Conservation (phyloP, 202 grass and related monocot species). For the Setaria viridis region DNA sequence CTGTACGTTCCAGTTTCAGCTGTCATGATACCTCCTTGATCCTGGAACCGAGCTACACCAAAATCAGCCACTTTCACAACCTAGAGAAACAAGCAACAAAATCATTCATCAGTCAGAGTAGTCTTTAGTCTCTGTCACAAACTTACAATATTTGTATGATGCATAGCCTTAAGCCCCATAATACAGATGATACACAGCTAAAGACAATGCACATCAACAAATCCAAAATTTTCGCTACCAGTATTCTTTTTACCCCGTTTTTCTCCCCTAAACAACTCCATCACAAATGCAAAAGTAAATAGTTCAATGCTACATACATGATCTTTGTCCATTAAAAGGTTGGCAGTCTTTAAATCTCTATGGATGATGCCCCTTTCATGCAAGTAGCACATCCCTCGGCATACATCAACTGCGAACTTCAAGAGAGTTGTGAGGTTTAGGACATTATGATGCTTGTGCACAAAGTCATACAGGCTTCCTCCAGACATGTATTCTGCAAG, state of each 20-base stretch:
- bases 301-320: slow-evolving; percentile 56
- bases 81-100: slow-evolving; percentile 51
- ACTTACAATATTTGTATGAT: slow-evolving; percentile 12
- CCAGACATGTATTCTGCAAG: slow-evolving; percentile 93
- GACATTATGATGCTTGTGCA: slow-evolving; percentile 74
- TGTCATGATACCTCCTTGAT: slow-evolving; percentile 92
- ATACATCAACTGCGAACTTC: slow-evolving; percentile 90
- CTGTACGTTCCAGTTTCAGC: slow-evolving; percentile 99
- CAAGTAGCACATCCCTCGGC: slow-evolving; percentile 91
- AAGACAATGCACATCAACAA: not conserved
- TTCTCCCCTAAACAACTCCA: slow-evolving; percentile 29
- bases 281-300: slow-evolving; percentile 20
- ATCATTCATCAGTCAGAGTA: slow-evolving; percentile 29
- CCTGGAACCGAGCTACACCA: slow-evolving; percentile 86
- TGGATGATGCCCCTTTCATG: slow-evolving; percentile 90
- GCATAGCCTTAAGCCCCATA: not conserved
- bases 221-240: not conserved
- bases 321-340: slow-evolving; percentile 95
- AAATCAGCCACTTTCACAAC: slow-evolving; percentile 95
- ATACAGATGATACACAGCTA: slow-evolving; percentile 11
- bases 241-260: slow-evolving; percentile 8
- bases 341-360: slow-evolving; percentile 94
- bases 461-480: slow-evolving; percentile 87
- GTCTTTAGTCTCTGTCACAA: not conserved
- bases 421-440: slow-evolving; percentile 68